Percentiles rank a stretch among this genome's conserved stretches.
Conservation (phyloP, 352 stramenopile genomes). For the Globisporangium solare region DNA sequence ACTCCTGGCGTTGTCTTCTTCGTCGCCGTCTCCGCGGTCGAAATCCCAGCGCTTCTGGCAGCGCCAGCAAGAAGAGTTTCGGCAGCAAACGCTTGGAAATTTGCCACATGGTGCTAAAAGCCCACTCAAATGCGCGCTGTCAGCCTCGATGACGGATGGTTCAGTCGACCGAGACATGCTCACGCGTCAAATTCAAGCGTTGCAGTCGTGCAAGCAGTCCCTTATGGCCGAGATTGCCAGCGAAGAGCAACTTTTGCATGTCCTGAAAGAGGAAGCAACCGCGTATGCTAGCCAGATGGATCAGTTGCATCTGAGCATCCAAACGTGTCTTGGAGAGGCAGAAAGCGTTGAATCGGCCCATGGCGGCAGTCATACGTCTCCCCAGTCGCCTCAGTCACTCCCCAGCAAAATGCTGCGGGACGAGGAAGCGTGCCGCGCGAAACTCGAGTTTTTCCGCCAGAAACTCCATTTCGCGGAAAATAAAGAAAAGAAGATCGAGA, state of each 20-base stretch:
- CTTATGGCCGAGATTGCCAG: conserved; percentile 54
- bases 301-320: conserved; percentile 41
- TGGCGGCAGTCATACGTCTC: not conserved
- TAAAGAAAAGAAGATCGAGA: conserved; percentile 71
- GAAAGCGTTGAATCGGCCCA: not conserved
- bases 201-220: conserved; percentile 67
- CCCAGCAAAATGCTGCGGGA: conserved; percentile 28
- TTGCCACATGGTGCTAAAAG: conserved; percentile 3
- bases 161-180: conserved; percentile 41
- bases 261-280: conserved; percentile 41
- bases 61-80: conserved; percentile 23
- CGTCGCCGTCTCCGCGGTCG: conserved; percentile 18
- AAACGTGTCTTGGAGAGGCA: conserved; percentile 29
- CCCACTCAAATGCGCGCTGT: conserved; percentile 1
- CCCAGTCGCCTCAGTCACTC: conserved; percentile 4
- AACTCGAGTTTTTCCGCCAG: conserved; percentile 50
- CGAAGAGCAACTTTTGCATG: conserved; percentile 59
- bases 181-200: conserved; percentile 42
- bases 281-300: conserved; percentile 52
- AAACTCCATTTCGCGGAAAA: conserved; percentile 60
- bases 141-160: not conserved
- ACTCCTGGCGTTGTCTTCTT: conserved; percentile 13
- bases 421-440: conserved; percentile 35
- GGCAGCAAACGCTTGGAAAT: conserved; percentile 14
- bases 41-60: conserved; percentile 17